Conservation (phyloP, 441 rosid species). For the Raphanus hybrid region DNA sequence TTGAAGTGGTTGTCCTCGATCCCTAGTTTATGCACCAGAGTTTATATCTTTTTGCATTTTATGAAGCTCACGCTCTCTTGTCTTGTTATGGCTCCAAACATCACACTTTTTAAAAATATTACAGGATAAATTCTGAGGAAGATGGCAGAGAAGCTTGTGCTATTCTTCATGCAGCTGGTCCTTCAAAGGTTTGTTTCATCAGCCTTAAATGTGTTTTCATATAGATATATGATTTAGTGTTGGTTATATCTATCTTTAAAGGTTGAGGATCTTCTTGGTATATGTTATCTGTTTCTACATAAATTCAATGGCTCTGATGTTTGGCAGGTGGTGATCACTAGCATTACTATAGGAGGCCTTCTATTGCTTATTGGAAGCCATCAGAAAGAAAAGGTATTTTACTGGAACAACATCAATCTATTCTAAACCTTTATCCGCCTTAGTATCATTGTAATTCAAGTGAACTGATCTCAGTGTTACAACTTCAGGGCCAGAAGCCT, state of each 20-base stretch:
- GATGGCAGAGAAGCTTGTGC: slow-evolving; percentile 97
- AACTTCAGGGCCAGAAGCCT: slow-evolving; percentile 69
- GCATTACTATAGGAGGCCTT: slow-evolving; percentile 80
- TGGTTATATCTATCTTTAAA: background rate
- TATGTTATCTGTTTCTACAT: slow-evolving; percentile 1
- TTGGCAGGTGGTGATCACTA: slow-evolving; percentile 93
- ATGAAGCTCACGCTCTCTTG: background rate
- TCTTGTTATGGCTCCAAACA: slow-evolving; percentile 2
- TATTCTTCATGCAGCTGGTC: slow-evolving; percentile 93
- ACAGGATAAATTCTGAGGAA: slow-evolving; percentile 78
- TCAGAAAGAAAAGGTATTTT: slow-evolving; percentile 82
- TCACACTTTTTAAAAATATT: slow-evolving; percentile 19
- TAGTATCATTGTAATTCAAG: slow-evolving; percentile 6
- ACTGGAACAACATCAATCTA: background rate
- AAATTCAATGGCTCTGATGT: slow-evolving; percentile 10
- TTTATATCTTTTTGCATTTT: background rate
- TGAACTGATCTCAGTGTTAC: slow-evolving; percentile 21
- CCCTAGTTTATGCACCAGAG: background rate
- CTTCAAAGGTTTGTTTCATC: slow-evolving; percentile 70
- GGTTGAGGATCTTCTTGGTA: slow-evolving; percentile 2
- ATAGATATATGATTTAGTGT: background rate
- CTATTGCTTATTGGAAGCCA: slow-evolving; percentile 93
- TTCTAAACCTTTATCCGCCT: background rate
- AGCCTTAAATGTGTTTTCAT: background rate
- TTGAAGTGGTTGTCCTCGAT: slow-evolving; percentile 8